phyloP scores from a whole-genome alignment of 345 rosid genomes.

The Populus pruinosa region DNA sequence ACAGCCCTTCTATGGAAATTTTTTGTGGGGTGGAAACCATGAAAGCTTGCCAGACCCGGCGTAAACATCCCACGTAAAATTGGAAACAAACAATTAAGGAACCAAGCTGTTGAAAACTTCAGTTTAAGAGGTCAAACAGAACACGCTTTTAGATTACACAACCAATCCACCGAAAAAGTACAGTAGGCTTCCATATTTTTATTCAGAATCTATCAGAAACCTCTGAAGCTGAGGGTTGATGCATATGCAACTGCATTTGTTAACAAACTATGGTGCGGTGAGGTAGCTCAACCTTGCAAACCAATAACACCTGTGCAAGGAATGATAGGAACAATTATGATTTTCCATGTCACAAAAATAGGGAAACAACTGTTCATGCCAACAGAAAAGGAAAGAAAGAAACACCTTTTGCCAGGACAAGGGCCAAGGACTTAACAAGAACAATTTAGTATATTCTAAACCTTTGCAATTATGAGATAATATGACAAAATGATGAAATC shows the following conservation, averaged over 20 bases:
- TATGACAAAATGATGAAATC: background rate
- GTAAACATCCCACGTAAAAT: background rate
- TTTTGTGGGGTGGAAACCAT: background rate
- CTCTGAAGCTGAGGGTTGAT: background rate
- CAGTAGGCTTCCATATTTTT: background rate
- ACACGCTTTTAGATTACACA: background rate
- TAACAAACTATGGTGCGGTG: background rate
- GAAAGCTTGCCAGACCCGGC: background rate
- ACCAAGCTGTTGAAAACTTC: background rate
- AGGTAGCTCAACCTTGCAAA: conserved; percentile 43
- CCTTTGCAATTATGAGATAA: background rate
- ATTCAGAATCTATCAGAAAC: background rate
- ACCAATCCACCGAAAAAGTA: background rate
- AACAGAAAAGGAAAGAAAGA: no score
- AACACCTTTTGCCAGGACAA: no score
- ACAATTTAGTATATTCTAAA: background rate
- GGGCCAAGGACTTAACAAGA: no score
- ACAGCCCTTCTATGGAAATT: background rate
- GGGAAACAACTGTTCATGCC: no score
- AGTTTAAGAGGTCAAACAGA: background rate
- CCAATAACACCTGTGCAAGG: conserved; percentile 49
- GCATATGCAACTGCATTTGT: background rate
- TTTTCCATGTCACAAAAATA: background rate
- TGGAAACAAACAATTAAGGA: background rate
- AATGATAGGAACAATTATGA: background rate